Evolutionary conservation across 371 early-diverging fungal genomes (phyloP), one percentile per base, ranked within the genome.

Genomic region (Actinomortierella ambigua): DNA sequence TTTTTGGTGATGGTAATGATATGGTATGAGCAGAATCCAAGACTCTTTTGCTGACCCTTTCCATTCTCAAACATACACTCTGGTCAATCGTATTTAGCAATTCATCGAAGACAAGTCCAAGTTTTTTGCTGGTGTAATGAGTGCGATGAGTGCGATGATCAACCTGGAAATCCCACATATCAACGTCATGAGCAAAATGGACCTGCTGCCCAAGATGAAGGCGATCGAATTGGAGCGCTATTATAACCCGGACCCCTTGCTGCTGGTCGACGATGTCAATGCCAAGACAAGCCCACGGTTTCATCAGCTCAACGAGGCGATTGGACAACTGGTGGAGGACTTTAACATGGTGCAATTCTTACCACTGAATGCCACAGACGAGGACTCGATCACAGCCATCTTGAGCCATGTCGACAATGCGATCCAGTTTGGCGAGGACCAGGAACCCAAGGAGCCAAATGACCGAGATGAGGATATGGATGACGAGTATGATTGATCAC

Each of bases 181-280:
- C 71, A 98, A 98, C 75, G 95, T 99, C 22, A 83, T 99, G 87
- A 92, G 94, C 49, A 99, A 99, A 80, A 95, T 96, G 93, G 99
- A 99, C 80, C 75, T 99, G 60, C 73, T 97, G 34, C 87, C 85
- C 26, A 77, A 83, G 22, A 75, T 80, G 60, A 80, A 77, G 53
- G 65, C 81, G 22, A 65, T 70, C 27, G 84, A 85, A 27, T 71
- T 90, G 78, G 90, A 91, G 53, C 79, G 90, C 77, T 97, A 90
- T 77, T 87, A 95, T 53, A 93, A 96, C 55, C 93, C 95, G 1
- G 96, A 96, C 63, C 91, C 95, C 27, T 60, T 87, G 57, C 79
- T 98, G 53, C 80, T 97, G 56, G 73, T 87, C 29, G 95, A 95
- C 20, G 93, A 93, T 62, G 89, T 89, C 18, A 90, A 88, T 64